Evolutionary conservation across 805 yeast species (phyloP), one percentile per base, ranked within the genome.

Genomic region (Ogataea siamensis): DNA sequence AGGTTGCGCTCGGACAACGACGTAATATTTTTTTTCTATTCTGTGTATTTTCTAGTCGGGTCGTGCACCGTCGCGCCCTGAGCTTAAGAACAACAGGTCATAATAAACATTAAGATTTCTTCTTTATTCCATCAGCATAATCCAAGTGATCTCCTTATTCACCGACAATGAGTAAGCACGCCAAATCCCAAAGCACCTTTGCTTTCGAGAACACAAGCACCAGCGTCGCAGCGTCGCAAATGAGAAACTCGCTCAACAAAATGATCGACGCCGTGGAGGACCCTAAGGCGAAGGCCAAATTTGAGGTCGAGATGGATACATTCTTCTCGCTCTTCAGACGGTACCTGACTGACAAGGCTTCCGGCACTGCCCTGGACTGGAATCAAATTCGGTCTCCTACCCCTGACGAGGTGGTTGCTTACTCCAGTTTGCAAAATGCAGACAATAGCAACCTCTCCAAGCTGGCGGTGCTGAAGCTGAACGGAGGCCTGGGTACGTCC

Each of bases 401-500:
- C 30, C 76, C 80, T 12, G 87, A 81, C 53, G 97, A 93, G 68
- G 99, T 93, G 46, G 89, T 88, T 40, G 80, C 80, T 51, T 93
- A 86, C 70, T 56, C 66, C 26, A 57, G 71, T 25, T 72, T 88
- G 48, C 57, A 58, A 5, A 70, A 67, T 32, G 63, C 62, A 29
- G 34, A 41, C 14, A 49, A 51, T 32, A 64, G 67, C 44, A 73
- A 78, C 62, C 73, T 93, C 56, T 66, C 79, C 52, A 89, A 89
- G 65, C 76, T 93, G 62, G 98, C 97, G 7, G 99, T 93, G 28
- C 74, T 93, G 65, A 93, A 93, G 70, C 76, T 93, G 63, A 93
- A 93, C 62, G 99, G 99, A 73, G 99, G 99, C 28, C 74, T 93
- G 53, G 99, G 99, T 60, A 93, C 99, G 14, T 91, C 98, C 7